Base-by-base conservation (phyloP, 805 yeast species). In the Lipomyces sp. region DNA sequence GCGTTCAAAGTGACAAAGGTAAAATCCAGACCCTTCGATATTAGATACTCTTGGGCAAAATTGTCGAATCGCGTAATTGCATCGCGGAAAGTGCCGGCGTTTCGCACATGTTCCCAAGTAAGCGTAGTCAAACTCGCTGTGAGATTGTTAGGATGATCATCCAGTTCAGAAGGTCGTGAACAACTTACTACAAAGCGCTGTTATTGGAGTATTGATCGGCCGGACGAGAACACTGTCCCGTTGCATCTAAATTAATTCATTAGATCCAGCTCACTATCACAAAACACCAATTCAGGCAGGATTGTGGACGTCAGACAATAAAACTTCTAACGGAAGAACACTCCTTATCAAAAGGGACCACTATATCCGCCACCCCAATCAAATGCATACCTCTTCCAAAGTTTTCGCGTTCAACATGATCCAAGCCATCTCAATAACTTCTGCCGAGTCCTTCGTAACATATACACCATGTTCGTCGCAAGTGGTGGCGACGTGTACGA, bases 361-460 rank as follows among this genome's bases (percentile, higher is more conserved):
- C 48, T 24, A 15, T 15, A 10, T 58, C 24, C n/a, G 24, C 63
- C 34, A 50, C 45, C 29, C 34, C 45, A 59, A 51, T 7, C 15
- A n/a, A 13, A 35, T 5, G 45, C 73, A 34, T 39, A 73, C 70
- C 71, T 79, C 80, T 39, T 80, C 79, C 63, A 87, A 77, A 1
- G 85, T 80, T 4, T 77, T 73, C 24, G 90, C 83, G 73, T 88
- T 87, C 18, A 90, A 77, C 3, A 87, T 73, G 35, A 83, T 77
- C 90, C 94, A 91, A 2, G 90, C 85, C 15, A 91, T 76, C 74
- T 87, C 90, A 45, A 86, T 82, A 64, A 87, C 80, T 75, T 88
- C 92, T 3, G 88, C 82, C 39, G 90, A 82, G 76, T 90, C 96
- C 73, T 85, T 86, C 39, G 87, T 79, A 59, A 85, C 84, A 71